A percentile compares a stretch with the other conserved stretches of the same genome.
phyloP scores from a whole-genome alignment of 2,329 filamentous ascomycete species.

The Epichloe uncinata region DNA sequence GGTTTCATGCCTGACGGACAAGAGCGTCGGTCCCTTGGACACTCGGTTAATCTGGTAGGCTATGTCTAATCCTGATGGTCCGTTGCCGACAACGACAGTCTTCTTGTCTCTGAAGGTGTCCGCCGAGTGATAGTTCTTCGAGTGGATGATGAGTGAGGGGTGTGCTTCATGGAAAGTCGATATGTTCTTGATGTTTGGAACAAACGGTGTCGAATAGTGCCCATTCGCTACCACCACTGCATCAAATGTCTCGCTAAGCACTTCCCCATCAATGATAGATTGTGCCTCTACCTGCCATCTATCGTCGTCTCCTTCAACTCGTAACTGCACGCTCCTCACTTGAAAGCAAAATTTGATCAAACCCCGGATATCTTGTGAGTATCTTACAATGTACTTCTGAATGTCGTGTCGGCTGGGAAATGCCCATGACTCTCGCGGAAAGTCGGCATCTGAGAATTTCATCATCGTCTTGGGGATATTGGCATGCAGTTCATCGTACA shows the following conservation, averaged over 20 bases:
- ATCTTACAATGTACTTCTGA: conserved; percentile 58
- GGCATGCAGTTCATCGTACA: conserved; percentile 72
- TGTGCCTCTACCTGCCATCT: conserved; percentile 49
- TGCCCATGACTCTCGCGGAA: conserved; percentile 49
- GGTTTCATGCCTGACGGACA: conserved; percentile 44
- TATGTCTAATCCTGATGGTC: conserved; percentile 75
- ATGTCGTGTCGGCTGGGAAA: conserved; percentile 65
- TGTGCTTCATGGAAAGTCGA: conserved; percentile 43
- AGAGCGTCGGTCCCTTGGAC: conserved; percentile 47
- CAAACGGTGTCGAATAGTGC: conserved; percentile 56
- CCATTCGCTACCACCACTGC: conserved; percentile 65
- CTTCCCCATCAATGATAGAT: conserved; percentile 30
- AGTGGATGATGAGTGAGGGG: conserved; percentile 53
- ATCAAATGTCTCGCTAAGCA: conserved; percentile 44
- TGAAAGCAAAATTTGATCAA: conserved; percentile 58
- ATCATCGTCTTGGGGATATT: conserved; percentile 78
- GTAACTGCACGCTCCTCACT: conserved; percentile 44
- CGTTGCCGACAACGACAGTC: conserved; percentile 73
- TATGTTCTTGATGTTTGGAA: conserved; percentile 51
- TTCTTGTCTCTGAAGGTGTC: conserved; percentile 53
- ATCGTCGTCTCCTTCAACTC: conserved; percentile 19
- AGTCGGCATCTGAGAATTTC: conserved; percentile 60
- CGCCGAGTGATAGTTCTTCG: conserved; percentile 64
- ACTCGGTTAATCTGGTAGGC: conserved; percentile 56
- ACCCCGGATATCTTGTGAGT: conserved; percentile 52